Evolutionary conservation across 2,329 filamentous ascomycete species (phyloP).

Genomic region (Neopestalotiopsis rosae): DNA sequence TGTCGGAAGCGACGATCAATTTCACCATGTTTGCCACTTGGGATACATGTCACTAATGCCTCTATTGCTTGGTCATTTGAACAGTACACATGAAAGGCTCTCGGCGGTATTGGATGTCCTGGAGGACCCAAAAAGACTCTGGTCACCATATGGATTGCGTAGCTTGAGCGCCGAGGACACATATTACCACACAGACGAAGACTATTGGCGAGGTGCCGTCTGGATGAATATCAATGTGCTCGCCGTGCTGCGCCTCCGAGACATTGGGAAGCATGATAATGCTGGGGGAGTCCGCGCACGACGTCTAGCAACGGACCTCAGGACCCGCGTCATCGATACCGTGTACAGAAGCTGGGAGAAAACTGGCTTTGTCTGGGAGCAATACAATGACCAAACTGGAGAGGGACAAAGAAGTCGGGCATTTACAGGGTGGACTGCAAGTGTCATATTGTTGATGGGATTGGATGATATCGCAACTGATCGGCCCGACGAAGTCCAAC

Average conservation of each 20-base stretch:
- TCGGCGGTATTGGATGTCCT: conserved; percentile 23
- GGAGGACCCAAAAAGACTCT: conserved; percentile 22
- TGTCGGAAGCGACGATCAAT: conserved; percentile 48
- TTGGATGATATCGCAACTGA: conserved; percentile 51
- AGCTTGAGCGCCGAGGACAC: conserved; percentile 25
- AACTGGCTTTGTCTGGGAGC: conserved; percentile 75
- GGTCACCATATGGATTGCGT: conserved; percentile 24
- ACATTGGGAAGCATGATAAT: conserved; percentile 18
- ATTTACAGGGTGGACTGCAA: conserved; percentile 76
- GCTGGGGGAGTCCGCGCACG: conserved; percentile 17
- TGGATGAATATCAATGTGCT: conserved; percentile 40
- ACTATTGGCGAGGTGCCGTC: conserved; percentile 30
- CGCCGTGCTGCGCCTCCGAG: conserved; percentile 61
- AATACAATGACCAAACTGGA: conserved; percentile 72
- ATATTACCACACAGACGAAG: conserved; percentile 24
- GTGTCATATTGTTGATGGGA: conserved; percentile 73
- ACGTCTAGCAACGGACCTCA: conserved; percentile 25
- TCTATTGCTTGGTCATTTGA: conserved; percentile 27
- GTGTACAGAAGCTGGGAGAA: conserved; percentile 59
- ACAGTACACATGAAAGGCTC: conserved; percentile 24
- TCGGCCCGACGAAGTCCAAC: neutral
- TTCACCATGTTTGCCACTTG: conserved; percentile 25
- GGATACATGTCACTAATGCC: conserved; percentile 27
- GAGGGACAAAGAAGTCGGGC: conserved; percentile 71
- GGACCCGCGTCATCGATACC: conserved; percentile 22